Percentiles rank a stretch among this genome's conserved stretches.
Evolutionary conservation across 1,284 basidiomycete species (phyloP).

Genomic region (Coniophora puteana): DNA sequence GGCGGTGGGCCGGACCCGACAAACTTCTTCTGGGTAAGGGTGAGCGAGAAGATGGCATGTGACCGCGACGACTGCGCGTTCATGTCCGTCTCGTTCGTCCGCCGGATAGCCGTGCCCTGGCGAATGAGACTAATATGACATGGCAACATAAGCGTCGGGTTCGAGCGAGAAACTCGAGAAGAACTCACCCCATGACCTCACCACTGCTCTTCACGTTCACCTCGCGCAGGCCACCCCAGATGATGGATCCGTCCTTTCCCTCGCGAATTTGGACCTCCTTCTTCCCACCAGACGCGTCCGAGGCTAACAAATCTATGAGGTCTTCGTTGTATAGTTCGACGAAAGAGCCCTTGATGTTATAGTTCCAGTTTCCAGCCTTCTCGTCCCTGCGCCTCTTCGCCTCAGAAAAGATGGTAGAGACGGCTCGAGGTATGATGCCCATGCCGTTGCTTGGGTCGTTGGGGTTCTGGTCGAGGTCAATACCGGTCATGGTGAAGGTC

Average conservation of each 20-base stretch:
- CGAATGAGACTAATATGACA: constrained; percentile 59
- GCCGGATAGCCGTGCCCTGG: constrained; percentile 84
- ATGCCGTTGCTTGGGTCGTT: constrained; percentile 71
- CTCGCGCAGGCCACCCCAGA: constrained; percentile 95
- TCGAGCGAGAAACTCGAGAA: constrained; percentile 5
- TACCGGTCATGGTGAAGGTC: constrained; percentile 95
- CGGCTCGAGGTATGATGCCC: constrained; percentile 95
- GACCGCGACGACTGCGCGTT: constrained; percentile 97
- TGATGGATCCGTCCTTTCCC: constrained; percentile 94
- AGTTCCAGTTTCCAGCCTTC: constrained; percentile 70
- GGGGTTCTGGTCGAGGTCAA: constrained; percentile 81
- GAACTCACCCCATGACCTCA: constrained; percentile 88
- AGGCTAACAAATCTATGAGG: constrained; percentile 82
- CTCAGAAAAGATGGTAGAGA: constrained; percentile 84
- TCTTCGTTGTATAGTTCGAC: constrained; percentile 99
- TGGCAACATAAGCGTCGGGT: constrained; percentile 13
- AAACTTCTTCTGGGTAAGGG: constrained; percentile 84
- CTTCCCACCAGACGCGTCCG: constrained; percentile 57
- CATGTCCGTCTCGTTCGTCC: constrained; percentile 98
- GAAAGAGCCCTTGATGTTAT: constrained; percentile 80
- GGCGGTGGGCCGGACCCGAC: constrained; percentile 63
- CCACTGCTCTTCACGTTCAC: constrained; percentile 76
- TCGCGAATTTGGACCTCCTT: constrained; percentile 95
- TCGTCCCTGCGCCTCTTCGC: constrained; percentile 77
- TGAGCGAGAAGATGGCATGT: constrained; percentile 98